Base-by-base conservation (phyloP, 1,284 basidiomycete species). In the Schizophyllum amplum region DNA sequence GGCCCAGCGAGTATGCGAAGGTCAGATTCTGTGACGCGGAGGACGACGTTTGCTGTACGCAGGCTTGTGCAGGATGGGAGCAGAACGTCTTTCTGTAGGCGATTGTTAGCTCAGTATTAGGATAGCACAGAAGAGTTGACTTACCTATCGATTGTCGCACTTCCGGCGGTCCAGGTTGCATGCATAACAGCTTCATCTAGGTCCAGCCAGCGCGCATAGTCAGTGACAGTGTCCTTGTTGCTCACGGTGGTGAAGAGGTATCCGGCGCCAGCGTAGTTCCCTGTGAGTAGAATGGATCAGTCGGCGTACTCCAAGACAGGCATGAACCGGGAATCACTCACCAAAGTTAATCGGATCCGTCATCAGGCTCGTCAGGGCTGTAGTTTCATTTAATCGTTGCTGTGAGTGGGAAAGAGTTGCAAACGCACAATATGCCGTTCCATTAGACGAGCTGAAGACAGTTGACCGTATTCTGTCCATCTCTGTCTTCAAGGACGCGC, bases 221-320 rank as follows among this genome's bases (percentile, higher is more conserved):
- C 69, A 0, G 76, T 73, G 2, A 77, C 67, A 1, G 67, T 48
- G 1, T 68, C 61, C 17, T 9, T 4, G 33, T 42, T 42, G 55
- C 78, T 65, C 20, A 87, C 60, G 5, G 75, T 80, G 1, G 81
- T 75, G 3, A 86, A 61, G 0, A 90, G 68, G 63, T 81, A 79
- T 4, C 86, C 87, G 11, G 87, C 82, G 6, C 81, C 81, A 5
- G 81, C 75, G 62, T 86, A 89, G 2, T 86, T 87, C 22, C 87
- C 86, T 89, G 57, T 53, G 47, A 25, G 50, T 26, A 22, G 27
- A 54, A 58, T 1, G 54, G 27, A 52, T 47, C 52, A 54, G 20
- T 53, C 51, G 24, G n/a, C n/a, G n/a, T 42, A 42, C 17, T 17
- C 33, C 33, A 13, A 4, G 33, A 2, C 13, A 42, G 11, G 3